phyloP scores from a whole-genome alignment of 371 early-diverging fungal species.

The Synchytrium microbalum region DNA sequence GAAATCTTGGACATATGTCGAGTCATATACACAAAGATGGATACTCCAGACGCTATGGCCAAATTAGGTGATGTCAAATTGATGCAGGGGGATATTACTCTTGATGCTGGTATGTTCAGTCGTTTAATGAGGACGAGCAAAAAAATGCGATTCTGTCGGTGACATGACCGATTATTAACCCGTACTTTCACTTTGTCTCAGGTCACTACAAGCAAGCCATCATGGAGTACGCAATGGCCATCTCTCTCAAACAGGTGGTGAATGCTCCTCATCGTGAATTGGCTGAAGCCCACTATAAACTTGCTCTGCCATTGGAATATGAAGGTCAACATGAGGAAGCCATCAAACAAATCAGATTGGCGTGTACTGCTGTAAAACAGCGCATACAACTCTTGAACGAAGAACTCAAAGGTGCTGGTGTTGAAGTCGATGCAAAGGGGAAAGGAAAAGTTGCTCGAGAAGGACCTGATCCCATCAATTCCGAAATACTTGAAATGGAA shows the following conservation, averaged over 20 bases:
- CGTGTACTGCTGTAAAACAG: constrained; percentile 47
- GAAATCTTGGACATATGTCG: constrained; percentile 81
- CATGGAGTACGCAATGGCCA: constrained; percentile 60
- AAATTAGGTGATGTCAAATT: constrained; percentile 40
- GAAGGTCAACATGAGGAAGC: constrained; percentile 45
- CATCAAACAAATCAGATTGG: constrained; percentile 48
- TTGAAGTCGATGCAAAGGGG: constrained; percentile 24
- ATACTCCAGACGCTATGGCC: constrained; percentile 3
- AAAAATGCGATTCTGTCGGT: neutral
- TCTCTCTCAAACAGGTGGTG: constrained; percentile 55
- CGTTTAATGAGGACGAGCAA: neutral
- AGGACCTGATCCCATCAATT: no score
- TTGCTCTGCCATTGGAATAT: constrained; percentile 63
- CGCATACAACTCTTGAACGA: constrained; percentile 31
- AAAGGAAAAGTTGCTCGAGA: constrained; percentile 12
- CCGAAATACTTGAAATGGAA: no score
- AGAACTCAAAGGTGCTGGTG: constrained; percentile 3
- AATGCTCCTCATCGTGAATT: constrained; percentile 60
- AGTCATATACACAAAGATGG: constrained; percentile 63
- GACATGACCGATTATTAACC: neutral
- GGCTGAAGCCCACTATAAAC: constrained; percentile 75
- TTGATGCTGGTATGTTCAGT: constrained; percentile 60
- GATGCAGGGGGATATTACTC: constrained; percentile 57
- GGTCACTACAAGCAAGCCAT: constrained; percentile 80
- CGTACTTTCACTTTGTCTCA: constrained; percentile 11